Evolutionary conservation across 2,329 filamentous ascomycete genomes (phyloP).

Genomic region (Rutstroemia sydowiana): DNA sequence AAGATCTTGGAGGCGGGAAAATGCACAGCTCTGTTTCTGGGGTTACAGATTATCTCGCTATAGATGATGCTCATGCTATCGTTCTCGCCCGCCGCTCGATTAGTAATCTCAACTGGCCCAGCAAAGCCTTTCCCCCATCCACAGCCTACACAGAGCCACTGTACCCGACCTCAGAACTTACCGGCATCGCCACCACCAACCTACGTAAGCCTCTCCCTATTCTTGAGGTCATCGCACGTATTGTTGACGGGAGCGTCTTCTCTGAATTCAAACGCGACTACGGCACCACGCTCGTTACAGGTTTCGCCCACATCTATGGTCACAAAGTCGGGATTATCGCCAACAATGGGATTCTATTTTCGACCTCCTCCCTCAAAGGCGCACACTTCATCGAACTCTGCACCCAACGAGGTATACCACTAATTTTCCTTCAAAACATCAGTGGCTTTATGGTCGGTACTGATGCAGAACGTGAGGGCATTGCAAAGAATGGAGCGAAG

Average conservation of each 20-base stretch:
- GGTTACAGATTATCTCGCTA: constrained; percentile 90
- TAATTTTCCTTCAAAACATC: constrained; percentile 95
- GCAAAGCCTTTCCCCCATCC: constrained; percentile 33
- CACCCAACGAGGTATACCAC: constrained; percentile 77
- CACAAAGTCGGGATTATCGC: constrained; percentile 88
- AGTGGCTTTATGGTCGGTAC: constrained; percentile 96
- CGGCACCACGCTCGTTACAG: constrained; percentile 81
- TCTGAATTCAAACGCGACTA: constrained; percentile 92
- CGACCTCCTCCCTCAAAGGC: constrained; percentile 80
- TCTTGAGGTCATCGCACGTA: constrained; percentile 83
- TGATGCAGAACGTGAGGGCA: constrained; percentile 87
- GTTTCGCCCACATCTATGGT: constrained; percentile 84
- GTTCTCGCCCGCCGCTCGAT: constrained; percentile 78
- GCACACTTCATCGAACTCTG: constrained; percentile 97
- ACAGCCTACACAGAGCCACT: constrained; percentile 66
- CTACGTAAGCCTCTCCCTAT: constrained; percentile 78
- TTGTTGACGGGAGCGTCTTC: constrained; percentile 86
- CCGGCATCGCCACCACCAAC: constrained; percentile 85
- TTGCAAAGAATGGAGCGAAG: constrained; percentile 97
- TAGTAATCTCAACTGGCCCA: constrained; percentile 83
- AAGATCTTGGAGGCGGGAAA: constrained; percentile 83
- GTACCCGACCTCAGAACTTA: constrained; percentile 70
- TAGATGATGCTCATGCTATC: constrained; percentile 87
- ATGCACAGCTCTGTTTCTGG: constrained; percentile 88
- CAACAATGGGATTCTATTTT: constrained; percentile 94